Conservation (phyloP, 257 asterid species). For the Ajuga chamaepitys region DNA sequence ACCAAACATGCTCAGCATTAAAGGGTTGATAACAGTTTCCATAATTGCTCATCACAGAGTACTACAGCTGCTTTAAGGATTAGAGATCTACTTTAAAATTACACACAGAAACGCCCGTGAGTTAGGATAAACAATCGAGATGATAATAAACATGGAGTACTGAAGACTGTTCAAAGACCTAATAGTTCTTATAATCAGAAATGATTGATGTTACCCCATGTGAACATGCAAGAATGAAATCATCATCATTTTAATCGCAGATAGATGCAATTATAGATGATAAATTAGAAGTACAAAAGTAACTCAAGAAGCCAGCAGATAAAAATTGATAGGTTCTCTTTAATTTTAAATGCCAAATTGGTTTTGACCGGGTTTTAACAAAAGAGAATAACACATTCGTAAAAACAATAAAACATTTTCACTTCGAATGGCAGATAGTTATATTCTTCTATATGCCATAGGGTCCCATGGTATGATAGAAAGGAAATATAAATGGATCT, state of each 20-base stretch:
- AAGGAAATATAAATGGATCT: background rate
- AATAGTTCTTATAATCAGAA: background rate
- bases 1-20: background rate
- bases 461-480: background rate
- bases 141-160: background rate
- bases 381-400: background rate
- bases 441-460: background rate
- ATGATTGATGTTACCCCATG: background rate
- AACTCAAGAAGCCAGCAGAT: background rate
- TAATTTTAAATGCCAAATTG: background rate
- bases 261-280: background rate
- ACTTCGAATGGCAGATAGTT: background rate
- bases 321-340: background rate
- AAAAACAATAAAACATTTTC: background rate
- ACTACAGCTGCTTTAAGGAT: background rate
- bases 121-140: background rate
- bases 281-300: background rate
- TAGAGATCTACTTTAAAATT: background rate
- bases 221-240: background rate
- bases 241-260: background rate
- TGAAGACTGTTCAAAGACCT: background rate
- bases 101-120: background rate
- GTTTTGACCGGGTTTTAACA: background rate
- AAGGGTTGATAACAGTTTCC: background rate
- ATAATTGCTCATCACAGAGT: background rate